Evolutionary conservation across 345 rosid species (phyloP).

Genomic region (Hibiscus syriacus): DNA sequence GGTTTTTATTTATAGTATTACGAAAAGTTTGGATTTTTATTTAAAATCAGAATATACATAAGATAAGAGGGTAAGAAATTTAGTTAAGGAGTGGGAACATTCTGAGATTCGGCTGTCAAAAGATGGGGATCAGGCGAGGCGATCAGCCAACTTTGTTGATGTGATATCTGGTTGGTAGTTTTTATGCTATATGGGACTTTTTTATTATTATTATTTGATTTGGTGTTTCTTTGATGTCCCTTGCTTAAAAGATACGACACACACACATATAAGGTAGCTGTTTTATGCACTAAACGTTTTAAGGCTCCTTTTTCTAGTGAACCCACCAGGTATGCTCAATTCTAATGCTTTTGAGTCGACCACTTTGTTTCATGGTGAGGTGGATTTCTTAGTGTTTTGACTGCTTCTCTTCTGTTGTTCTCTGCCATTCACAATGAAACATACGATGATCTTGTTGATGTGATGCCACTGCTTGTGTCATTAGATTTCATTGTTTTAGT

Average conservation of each 20-base stretch:
- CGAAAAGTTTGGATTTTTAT: background rate
- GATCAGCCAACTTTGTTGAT: constrained; percentile 46
- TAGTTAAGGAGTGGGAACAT: constrained; percentile 15
- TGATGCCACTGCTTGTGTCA: constrained; percentile 15
- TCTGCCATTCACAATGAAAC: background rate
- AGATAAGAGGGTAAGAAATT: too few species aligned
- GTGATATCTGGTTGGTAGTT: constrained; percentile 26
- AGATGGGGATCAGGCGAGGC: constrained; percentile 37
- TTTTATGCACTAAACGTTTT: constrained; percentile 16
- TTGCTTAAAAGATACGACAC: constrained; percentile 5
- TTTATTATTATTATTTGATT: constrained; percentile 11
- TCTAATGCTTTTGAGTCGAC: background rate
- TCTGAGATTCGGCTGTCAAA: constrained; percentile 31
- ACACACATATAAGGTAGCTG: background rate
- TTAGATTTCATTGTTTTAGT: constrained; percentile 14
- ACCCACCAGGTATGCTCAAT: constrained; percentile 18
- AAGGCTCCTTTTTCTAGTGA: background rate
- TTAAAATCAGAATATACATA: too few species aligned
- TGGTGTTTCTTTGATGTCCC: constrained; percentile 11
- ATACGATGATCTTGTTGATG: background rate
- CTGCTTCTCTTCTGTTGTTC: background rate
- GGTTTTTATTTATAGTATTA: background rate
- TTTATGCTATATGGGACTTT: constrained; percentile 32
- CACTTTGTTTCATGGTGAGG: constrained; percentile 2
- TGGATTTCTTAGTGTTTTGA: background rate